Conservation (phyloP, 1,284 basidiomycete genomes). For the Phellopilus nigrolimitatus region DNA sequence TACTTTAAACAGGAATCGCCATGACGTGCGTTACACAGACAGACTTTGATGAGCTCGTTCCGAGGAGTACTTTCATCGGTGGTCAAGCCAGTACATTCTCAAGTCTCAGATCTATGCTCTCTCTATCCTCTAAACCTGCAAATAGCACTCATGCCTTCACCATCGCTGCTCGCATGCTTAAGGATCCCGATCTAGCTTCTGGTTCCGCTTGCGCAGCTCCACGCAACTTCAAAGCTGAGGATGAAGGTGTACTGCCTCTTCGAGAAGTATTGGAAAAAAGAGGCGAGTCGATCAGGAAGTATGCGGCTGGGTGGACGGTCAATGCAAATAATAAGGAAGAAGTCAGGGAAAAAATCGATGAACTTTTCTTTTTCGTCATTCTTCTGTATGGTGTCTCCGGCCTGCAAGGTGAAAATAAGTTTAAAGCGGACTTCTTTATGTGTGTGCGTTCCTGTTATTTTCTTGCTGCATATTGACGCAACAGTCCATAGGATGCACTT, state of each 20-base stretch:
- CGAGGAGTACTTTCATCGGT: conserved; percentile 4
- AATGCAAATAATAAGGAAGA: conserved; percentile 26
- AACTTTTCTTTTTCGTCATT: conserved; percentile 38
- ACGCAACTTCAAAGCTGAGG: neutral
- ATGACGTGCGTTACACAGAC: conserved; percentile 11
- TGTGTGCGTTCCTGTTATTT: conserved; percentile 8
- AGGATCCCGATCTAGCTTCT: conserved; percentile 35
- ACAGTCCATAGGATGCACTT: conserved; percentile 34
- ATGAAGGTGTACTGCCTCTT: conserved; percentile 23
- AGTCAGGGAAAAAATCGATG: conserved; percentile 32
- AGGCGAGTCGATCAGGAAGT: conserved; percentile 37
- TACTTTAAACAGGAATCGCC: conserved; percentile 9
- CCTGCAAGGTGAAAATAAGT: conserved; percentile 24
- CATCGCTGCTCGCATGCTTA: conserved; percentile 42
- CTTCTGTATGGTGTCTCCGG: conserved; percentile 42
- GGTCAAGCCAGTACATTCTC: neutral
- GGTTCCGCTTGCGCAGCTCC: conserved; percentile 3
- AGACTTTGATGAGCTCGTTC: conserved; percentile 12
- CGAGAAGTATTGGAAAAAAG: conserved; percentile 31
- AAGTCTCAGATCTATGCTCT: neutral
- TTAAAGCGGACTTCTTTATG: conserved; percentile 24
- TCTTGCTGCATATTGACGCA: neutral
- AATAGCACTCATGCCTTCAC: conserved; percentile 36
- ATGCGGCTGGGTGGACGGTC: conserved; percentile 46
- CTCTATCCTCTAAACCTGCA: neutral